Evolutionary conservation across 331 rosid genomes (phyloP), one percentile per base, ranked within the genome.

Genomic region (Quercus lobata): DNA sequence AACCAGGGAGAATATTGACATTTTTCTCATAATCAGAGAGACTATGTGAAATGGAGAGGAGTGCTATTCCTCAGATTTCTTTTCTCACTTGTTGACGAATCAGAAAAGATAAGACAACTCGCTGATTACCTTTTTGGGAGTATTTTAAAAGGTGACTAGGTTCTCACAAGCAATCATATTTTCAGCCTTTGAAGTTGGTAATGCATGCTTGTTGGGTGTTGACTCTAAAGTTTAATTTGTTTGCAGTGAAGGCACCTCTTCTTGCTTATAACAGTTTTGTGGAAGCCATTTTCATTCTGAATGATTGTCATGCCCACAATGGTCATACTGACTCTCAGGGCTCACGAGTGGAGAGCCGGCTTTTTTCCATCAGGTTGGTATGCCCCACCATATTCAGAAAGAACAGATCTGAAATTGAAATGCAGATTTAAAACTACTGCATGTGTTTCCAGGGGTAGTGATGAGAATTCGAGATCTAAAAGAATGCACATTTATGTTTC

Each of bases 1-100:
- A 62, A 54, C 56, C 76, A 69, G 29, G 25, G 16, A 24, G 58
- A 76, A 69, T 84, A 72, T 41, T 69, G 32, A 24, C 6, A 66
- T 19, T 73, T 6, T 62, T 52, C 44, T 75, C 24, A 85, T 82
- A 19, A 79, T 74, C 87, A 94, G 98, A 91, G 97, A 78, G 98
- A 94, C 87, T 94, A 94, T 16, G 98, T 92, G 87, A 94, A 94
- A 88, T 94, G 98, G 98, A 91, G 92, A 87, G 98, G 97, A 78
- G 97, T 94, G 81, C 86, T 94, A 65, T 94, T 94, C 86, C 90
- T 92, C 73, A 90, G 98, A 77, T 94, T 94, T 89, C 98, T 94
- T 78, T 81, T 94, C 78, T 91, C 98, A 12, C 97, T 94, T n/a
- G 98, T 94, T 78, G 98, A 94, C 37, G 96, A 92, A 82, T 94